Conservation (phyloP, 352 stramenopile species). For the Pythium scleroteichum region DNA sequence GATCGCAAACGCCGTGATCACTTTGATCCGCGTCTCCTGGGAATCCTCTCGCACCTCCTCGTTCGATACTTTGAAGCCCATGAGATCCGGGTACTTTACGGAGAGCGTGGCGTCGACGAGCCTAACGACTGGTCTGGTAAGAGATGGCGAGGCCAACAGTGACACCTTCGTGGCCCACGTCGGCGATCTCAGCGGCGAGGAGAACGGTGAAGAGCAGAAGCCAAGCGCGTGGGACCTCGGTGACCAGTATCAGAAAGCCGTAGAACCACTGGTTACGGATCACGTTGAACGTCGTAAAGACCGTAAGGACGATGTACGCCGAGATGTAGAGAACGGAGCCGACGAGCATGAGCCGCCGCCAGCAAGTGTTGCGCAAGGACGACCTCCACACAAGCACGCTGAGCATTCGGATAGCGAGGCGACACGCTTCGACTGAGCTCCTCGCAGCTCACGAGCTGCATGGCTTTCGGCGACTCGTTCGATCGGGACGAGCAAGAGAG, state of each 20-base stretch:
- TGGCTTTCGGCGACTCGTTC: background rate
- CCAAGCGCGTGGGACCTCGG: conserved; percentile 40
- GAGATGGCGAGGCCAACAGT: conserved; percentile 53
- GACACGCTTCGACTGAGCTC: background rate
- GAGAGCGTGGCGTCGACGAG: conserved; percentile 28
- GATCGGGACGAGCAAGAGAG: background rate
- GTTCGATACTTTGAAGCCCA: background rate
- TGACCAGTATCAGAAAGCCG: conserved; percentile 23
- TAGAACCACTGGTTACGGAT: conserved; percentile 51
- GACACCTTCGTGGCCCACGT: conserved; percentile 47
- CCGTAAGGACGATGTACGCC: background rate
- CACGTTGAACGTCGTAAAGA: conserved; percentile 32
- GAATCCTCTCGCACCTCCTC: conserved; percentile 4
- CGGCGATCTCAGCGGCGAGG: conserved; percentile 47
- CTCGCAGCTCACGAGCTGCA: too few relatives aligned
- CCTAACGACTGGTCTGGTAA: conserved; percentile 37
- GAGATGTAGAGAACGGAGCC: conserved; percentile 13
- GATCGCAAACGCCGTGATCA: conserved; percentile 6
- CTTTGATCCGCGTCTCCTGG: background rate
- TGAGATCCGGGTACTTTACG: conserved; percentile 24
- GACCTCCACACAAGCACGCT: conserved; percentile 7
- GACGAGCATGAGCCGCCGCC: background rate
- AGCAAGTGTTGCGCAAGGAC: conserved; percentile 9
- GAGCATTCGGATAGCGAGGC: background rate
- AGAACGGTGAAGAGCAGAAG: conserved; percentile 44